Percentiles rank a stretch among this genome's conserved stretches.
phyloP scores from a whole-genome alignment of 1,284 basidiomycete genomes.

The Ceratorhiza oryzae-sativae region DNA sequence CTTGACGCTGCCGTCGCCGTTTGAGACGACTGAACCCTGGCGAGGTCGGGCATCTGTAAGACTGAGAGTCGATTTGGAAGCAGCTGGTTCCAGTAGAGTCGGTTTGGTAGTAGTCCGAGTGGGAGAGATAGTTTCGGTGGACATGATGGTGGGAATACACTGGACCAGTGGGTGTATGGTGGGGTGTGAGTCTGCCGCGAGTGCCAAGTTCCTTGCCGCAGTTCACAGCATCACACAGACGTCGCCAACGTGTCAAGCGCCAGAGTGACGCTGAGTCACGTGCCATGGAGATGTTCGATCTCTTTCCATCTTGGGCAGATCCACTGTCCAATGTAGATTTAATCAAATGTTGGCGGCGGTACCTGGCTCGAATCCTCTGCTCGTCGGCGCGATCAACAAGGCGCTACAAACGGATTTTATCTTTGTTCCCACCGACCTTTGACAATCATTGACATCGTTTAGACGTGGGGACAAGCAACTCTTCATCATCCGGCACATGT shows the following conservation, averaged over 20 bases:
- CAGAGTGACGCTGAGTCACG: not conserved
- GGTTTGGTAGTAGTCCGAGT: not conserved
- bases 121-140: slow-evolving; percentile 23
- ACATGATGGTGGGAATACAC: not conserved
- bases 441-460: not conserved
- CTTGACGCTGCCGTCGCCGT: slow-evolving; percentile 5
- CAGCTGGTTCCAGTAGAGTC: not conserved
- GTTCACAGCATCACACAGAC: slow-evolving; percentile 2
- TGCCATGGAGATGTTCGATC: too few relatives aligned
- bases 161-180: not conserved
- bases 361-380: not conserved
- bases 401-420: not conserved
- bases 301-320: not conserved
- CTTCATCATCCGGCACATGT: not conserved
- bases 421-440: not conserved
- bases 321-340: not conserved
- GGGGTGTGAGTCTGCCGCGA: not conserved
- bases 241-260: slow-evolving; percentile 35
- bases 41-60: slow-evolving; percentile 15
- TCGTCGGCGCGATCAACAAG: too few relatives aligned
- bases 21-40: slow-evolving; percentile 15
- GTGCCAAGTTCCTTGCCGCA: not conserved
- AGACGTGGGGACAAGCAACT: not conserved
- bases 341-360: not conserved
- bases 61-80: slow-evolving; percentile 27